Percentiles rank a stretch among this genome's conserved stretches.
These are phyloP conservation scores for Babesia bigemina DNA, from an alignment of 169 alveolate species.

Conservation along the genomic window DNA sequence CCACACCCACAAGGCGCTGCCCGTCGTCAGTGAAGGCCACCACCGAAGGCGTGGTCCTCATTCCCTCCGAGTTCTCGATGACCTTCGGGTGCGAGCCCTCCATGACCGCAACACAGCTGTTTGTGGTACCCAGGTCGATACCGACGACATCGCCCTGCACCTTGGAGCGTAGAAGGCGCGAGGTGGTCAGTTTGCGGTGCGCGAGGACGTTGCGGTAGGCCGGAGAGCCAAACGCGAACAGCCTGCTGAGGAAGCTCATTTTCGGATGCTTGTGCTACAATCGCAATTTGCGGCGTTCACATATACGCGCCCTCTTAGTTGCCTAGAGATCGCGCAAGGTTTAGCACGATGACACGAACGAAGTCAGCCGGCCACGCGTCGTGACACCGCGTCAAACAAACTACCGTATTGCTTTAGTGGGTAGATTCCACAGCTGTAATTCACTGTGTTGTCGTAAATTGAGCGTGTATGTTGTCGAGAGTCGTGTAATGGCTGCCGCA, in stretches of 20 bases:
- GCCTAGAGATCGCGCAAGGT: too few species aligned
- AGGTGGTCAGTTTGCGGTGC: constrained; percentile 34
- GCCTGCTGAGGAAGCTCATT: constrained; percentile 23
- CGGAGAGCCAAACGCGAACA: constrained; percentile 33
- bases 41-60: constrained; percentile 97
- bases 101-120: constrained; percentile 98
- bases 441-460: not conserved
- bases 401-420: too few species aligned
- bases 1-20: constrained; percentile 93
- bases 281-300: too few species aligned
- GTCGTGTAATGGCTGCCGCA: not conserved
- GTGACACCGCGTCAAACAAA: not conserved
- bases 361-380: not conserved
- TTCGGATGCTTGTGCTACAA: not conserved
- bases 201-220: constrained; percentile 31
- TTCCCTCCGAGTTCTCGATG: constrained; percentile 93
- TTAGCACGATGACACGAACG: too few species aligned
- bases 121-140: constrained; percentile 99
- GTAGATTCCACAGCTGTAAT: not conserved
- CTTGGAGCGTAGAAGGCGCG: constrained; percentile 44
- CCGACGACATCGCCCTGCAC: constrained; percentile 93
- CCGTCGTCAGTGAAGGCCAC: constrained; percentile 97
- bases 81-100: constrained; percentile 96
- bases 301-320: too few species aligned
- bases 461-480: not conserved